Conservation (phyloP, 2,329 filamentous ascomycete species). For the Aciculosporium take region DNA sequence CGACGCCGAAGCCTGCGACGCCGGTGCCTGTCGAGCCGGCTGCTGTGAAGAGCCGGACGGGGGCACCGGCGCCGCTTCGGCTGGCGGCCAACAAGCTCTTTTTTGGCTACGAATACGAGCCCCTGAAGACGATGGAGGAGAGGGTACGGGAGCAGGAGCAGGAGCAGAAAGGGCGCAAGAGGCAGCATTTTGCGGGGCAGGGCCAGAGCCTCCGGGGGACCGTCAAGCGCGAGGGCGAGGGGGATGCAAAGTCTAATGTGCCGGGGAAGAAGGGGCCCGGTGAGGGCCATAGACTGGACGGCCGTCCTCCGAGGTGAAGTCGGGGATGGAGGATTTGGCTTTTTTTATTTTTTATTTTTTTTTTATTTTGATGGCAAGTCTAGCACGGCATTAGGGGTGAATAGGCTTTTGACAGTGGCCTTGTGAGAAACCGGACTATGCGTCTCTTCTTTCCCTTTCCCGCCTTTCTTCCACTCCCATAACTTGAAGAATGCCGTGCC, state of each 20-base stretch:
- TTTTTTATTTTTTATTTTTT: slow-evolving; percentile 7
- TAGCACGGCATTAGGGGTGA: not conserved
- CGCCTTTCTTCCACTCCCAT: no score
- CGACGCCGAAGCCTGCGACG: slow-evolving; percentile 52
- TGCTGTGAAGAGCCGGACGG: slow-evolving; percentile 35
- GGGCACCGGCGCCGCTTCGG: slow-evolving; percentile 75
- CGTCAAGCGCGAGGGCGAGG: slow-evolving; percentile 55
- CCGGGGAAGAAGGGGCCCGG: slow-evolving; percentile 31
- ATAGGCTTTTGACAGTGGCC: not conserved
- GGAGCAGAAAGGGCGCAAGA: slow-evolving; percentile 46
- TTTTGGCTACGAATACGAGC: slow-evolving; percentile 89
- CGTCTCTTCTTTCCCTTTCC: no score
- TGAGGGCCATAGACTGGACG: slow-evolving; percentile 31
- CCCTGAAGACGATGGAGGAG: slow-evolving; percentile 64
- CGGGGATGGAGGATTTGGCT: slow-evolving; percentile 8
- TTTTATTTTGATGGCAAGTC: not conserved
- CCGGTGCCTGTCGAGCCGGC: slow-evolving; percentile 37
- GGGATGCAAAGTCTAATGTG: slow-evolving; percentile 31
- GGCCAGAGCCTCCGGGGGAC: slow-evolving; percentile 64
- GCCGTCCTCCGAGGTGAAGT: slow-evolving; percentile 19
- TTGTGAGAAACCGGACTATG: no score
- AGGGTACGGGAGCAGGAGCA: slow-evolving; percentile 51
- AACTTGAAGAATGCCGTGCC: no score
- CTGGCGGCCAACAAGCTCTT: slow-evolving; percentile 84
- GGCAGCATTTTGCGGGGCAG: slow-evolving; percentile 68